phyloP scores from a whole-genome alignment of 352 stramenopile genomes.

The Pythium dissimile region DNA sequence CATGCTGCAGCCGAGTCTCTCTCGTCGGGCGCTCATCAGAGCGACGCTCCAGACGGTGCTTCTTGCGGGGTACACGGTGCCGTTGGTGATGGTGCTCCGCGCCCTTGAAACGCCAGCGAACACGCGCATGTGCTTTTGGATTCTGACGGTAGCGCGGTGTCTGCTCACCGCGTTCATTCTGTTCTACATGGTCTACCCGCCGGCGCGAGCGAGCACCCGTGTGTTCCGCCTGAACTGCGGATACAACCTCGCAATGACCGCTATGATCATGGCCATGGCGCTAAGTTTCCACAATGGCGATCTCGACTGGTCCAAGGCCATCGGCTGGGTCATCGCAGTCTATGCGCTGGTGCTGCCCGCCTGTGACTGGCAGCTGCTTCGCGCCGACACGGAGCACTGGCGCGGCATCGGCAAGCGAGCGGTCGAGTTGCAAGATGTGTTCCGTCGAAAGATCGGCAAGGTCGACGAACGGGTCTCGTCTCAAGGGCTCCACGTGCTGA shows the following conservation, averaged over 20 bases:
- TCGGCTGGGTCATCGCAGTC: slow-evolving; percentile 33
- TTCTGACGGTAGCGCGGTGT: slow-evolving; percentile 20
- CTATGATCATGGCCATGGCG: slow-evolving; percentile 27
- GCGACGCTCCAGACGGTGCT: slow-evolving; percentile 34
- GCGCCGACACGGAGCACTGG: slow-evolving; percentile 69
- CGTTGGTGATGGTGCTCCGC: slow-evolving; percentile 34
- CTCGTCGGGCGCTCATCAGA: slow-evolving; percentile 38
- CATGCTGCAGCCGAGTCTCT: slow-evolving; percentile 58
- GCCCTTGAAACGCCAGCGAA: background rate
- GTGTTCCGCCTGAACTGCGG: slow-evolving; percentile 49
- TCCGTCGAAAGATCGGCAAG: slow-evolving; percentile 10
- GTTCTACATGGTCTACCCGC: slow-evolving; percentile 34
- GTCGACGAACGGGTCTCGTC: slow-evolving; percentile 19
- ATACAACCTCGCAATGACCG: slow-evolving; percentile 45
- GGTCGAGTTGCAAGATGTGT: slow-evolving; percentile 40
- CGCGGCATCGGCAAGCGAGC: slow-evolving; percentile 55
- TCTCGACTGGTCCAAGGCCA: slow-evolving; percentile 23
- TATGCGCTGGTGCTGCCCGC: slow-evolving; percentile 45
- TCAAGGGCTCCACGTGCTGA: slow-evolving; percentile 40
- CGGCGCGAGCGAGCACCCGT: slow-evolving; percentile 34
- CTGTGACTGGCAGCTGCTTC: slow-evolving; percentile 59
- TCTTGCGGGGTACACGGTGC: slow-evolving; percentile 44
- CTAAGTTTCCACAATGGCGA: slow-evolving; percentile 25
- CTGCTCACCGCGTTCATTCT: slow-evolving; percentile 30
- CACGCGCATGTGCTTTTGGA: slow-evolving; percentile 30